Evolutionary conservation across 2,329 filamentous ascomycete species (phyloP).

Genomic region (Fusarium chlamydosporum): DNA sequence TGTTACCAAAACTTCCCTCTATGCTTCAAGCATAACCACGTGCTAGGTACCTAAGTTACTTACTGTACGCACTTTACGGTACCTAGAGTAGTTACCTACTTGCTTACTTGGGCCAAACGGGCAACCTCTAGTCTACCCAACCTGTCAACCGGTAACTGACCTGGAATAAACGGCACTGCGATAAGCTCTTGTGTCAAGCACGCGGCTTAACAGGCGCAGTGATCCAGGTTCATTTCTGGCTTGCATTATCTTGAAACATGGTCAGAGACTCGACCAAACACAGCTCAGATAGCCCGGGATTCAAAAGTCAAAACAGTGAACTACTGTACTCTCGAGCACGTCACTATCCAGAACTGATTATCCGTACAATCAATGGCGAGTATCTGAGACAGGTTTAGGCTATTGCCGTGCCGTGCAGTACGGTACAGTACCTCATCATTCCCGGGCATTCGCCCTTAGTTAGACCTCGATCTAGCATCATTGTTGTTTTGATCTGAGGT

Average conservation of each 20-base stretch:
- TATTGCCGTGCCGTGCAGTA: slow-evolving; percentile 1
- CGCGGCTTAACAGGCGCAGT: slow-evolving; percentile 26
- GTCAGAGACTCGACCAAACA: slow-evolving; percentile 28
- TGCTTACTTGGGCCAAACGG: not conserved
- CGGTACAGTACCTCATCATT: slow-evolving; percentile 14
- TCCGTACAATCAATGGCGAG: not conserved
- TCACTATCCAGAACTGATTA: slow-evolving; percentile 30
- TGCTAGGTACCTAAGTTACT: no score
- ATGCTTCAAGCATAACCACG: slow-evolving; percentile 3
- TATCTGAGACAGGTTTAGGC: slow-evolving; percentile 13
- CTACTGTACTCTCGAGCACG: slow-evolving; percentile 31
- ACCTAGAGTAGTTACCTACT: no score
- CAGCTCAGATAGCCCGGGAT: slow-evolving; percentile 19
- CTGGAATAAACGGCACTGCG: slow-evolving; percentile 19
- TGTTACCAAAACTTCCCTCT: not conserved
- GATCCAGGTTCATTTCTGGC: slow-evolving; percentile 10
- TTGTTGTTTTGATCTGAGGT: slow-evolving; percentile 11
- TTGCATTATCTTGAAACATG: slow-evolving; percentile 41
- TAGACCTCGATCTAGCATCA: not conserved
- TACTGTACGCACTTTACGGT: not conserved
- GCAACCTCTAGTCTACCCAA: not conserved
- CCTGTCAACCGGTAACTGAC: slow-evolving; percentile 11
- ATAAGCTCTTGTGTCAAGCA: slow-evolving; percentile 29
- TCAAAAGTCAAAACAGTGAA: slow-evolving; percentile 27
- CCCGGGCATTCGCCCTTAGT: not conserved